Base-by-base conservation (phyloP, 2,329 filamentous ascomycete genomes). In the Clarireedia hainanense region DNA sequence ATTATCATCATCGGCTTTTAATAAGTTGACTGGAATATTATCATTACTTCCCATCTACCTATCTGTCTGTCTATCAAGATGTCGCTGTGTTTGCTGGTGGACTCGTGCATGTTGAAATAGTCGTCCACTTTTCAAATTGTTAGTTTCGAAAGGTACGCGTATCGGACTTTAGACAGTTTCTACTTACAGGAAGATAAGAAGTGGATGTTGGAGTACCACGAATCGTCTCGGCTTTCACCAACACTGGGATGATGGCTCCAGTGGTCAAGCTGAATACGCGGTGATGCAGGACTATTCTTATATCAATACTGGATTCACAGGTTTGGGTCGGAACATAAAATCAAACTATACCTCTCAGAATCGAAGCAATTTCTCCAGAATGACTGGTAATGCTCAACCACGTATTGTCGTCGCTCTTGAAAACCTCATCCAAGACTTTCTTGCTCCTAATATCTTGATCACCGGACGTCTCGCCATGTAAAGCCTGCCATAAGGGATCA, bases 211-310 rank as follows among this genome's bases (percentile, higher is more conserved):
- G 43, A 1, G 30, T 50, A 26, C 58, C 58, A 9, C 47, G 34
- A n/a, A 75, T 53, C 1, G 71, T 77, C 61, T 80, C 75, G 0
- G 79, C 83, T 69, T 79, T 81, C 36, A 89, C 79, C 1, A 89
- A 74, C 2, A 86, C 82, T 0, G 85, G 84, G 27, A 89, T 84
- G 6, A 85, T 78, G 56, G 83, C 79, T 7, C 86, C 85, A 0
- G 86, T 89, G 17, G 73, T 74, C 12, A 89, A 72, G 2, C 72
- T 68, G 66, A 88, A 89, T 2, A 70, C 60, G 15, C 76, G 77
- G 62, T 88, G 85, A 43, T 78, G 76, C 2, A 87, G 69, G 0
- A 81, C 81, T 46, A 39, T 6, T 26, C 1, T 23, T 40, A 1
- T 17, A 34, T 39, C 7, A 47, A 42, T 10, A 26, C 37, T n/a